Percentiles rank a stretch among this genome's conserved stretches.
These are phyloP conservation scores for Chrysanthemum lavandulifolium DNA, from an alignment of 129 eudicot genomes.

Conservation along the genomic window DNA sequence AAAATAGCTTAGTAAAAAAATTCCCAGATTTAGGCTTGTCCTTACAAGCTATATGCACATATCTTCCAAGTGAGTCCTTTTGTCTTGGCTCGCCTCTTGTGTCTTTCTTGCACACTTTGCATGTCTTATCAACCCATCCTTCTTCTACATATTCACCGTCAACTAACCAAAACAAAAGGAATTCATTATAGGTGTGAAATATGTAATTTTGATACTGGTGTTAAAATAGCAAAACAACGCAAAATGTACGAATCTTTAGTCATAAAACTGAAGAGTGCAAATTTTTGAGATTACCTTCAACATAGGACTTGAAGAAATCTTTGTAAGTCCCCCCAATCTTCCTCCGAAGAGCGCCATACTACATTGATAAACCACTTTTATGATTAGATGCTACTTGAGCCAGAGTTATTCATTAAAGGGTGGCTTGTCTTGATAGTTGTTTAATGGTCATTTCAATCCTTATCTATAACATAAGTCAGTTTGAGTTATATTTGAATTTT, in stretches of 20 bases:
- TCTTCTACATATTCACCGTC: constrained; percentile 95
- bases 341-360: constrained; percentile 99
- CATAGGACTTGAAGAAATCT: constrained; percentile 96
- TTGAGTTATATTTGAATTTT: too few species aligned
- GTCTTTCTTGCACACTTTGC: constrained; percentile 94
- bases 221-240: too few species aligned
- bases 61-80: constrained; percentile 78
- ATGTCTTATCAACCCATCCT: constrained; percentile 99
- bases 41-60: constrained; percentile 78
- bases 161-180: constrained; percentile 38
- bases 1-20: constrained; percentile 84
- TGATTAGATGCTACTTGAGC: not conserved
- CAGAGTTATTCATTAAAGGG: not conserved
- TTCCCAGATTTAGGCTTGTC: constrained; percentile 71
- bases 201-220: too few species aligned
- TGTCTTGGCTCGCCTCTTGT: constrained; percentile 85
- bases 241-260: too few species aligned
- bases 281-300: constrained; percentile 59
- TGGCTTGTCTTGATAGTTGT: too few species aligned
- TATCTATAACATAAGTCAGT: too few species aligned
- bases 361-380: not conserved
- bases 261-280: not conserved
- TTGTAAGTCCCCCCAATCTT: constrained; percentile 98
- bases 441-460: too few species aligned
- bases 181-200: not conserved